These are phyloP conservation scores for Biscogniauxia sp. DNA, from an alignment of 2,329 filamentous ascomycete species.

Conservation along the genomic window DNA sequence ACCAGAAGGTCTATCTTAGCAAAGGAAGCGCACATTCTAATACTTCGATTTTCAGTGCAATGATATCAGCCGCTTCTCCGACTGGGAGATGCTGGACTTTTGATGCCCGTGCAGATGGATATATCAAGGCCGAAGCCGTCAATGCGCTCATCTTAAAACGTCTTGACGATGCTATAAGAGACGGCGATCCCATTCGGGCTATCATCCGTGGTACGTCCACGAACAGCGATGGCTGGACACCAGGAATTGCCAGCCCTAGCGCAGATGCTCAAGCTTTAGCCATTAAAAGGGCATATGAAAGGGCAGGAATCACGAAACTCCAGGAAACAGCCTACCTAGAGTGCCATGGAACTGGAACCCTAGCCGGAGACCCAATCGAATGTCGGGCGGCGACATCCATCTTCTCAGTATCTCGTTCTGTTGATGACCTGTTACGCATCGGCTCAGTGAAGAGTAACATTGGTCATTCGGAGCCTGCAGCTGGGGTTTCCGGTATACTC, in stretches of 20 bases:
- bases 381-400: slow-evolving; percentile 29
- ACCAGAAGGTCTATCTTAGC: too few relatives aligned
- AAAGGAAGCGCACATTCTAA: too few relatives aligned
- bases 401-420: slow-evolving; percentile 16
- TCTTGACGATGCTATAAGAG: too few relatives aligned
- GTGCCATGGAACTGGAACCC: slow-evolving; percentile 43
- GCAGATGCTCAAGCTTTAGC: slow-evolving; percentile 29
- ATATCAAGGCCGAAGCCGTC: too few relatives aligned
- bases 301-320: slow-evolving; percentile 22
- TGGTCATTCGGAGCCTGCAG: slow-evolving; percentile 32
- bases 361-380: slow-evolving; percentile 40
- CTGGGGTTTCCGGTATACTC: slow-evolving; percentile 17
- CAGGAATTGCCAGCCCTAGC: slow-evolving; percentile 43
- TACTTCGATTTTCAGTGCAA: too few relatives aligned
- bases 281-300: slow-evolving; percentile 33
- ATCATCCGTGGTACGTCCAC: slow-evolving; percentile 33
- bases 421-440: slow-evolving; percentile 18
- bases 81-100: too few relatives aligned
- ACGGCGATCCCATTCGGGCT: slow-evolving; percentile 22
- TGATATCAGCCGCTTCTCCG: too few relatives aligned
- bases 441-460: slow-evolving; percentile 32
- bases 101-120: too few relatives aligned
- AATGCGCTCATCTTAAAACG: too few relatives aligned
- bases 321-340: slow-evolving; percentile 28
- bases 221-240: slow-evolving; percentile 39